Evolutionary conservation across 768 basidiomycete species (phyloP), one percentile per base, ranked within the genome.

Genomic region (Paxillus involutus): DNA sequence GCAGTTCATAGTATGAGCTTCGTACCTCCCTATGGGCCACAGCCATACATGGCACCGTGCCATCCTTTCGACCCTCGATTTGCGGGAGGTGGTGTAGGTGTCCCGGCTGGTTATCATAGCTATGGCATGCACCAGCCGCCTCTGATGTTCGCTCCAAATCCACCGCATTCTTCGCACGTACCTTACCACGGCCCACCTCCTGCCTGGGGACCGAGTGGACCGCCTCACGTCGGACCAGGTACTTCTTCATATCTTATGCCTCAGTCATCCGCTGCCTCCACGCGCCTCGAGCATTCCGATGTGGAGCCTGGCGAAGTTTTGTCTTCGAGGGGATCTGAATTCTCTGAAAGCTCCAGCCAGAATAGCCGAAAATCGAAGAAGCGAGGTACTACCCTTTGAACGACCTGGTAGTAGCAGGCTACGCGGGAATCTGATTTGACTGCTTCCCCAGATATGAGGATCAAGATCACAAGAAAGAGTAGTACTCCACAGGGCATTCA

Each of bases 231-330:
- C n/a, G 10, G 11, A 24, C 39, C 32, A 0, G 53, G 48, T 3
- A 32, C 36, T 19, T 54, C 52, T 7, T 36, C 47, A 2, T 45
- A 30, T 17, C 13, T 19, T 14, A 10, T 8, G 21, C 53, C 30
- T 42, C 49, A 37, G 8, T 44, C 53, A 11, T 4, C 37, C n/a
- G 19, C n/a, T n/a, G n/a, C 51, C 10, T 16, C 17, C 16, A 26
- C 24, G 10, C 39, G 45, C 1, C 19, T 37, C 1, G 46, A 49
- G 12, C 40, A 53, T 19, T 17, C 17, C 13, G 67, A 64, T 40
- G 32, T 64, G 16, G 67, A 69, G 19, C 65, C 66, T 2, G 66
- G 66, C 0, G 67, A 68, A 42, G 65, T 68, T 11, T 36, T 59
- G 12, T 67, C 65, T 13, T 64, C 58, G 4, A 52, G 43, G 10